Percentiles rank a stretch among this genome's conserved stretches.
Conservation (phyloP, 257 asterid species). For the Fraxinus anomala region DNA sequence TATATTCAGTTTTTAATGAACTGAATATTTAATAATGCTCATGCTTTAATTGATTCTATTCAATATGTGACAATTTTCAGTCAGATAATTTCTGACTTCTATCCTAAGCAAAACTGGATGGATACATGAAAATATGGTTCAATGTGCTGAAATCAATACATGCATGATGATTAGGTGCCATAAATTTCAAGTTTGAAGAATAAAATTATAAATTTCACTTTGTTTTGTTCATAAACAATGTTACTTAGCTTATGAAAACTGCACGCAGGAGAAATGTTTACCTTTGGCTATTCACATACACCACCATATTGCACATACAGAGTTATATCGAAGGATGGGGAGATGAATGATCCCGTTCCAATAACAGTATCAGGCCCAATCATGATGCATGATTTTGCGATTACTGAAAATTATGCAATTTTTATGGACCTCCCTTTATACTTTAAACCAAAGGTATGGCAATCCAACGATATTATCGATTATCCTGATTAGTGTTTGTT, state of each 20-base stretch:
- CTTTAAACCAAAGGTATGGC: slow-evolving; percentile 77
- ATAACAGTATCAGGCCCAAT: slow-evolving; percentile 76
- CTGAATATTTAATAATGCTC: background rate
- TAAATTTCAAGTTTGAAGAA: slow-evolving; percentile 5
- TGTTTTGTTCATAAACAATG: slow-evolving; percentile 12
- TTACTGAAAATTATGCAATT: slow-evolving; percentile 91
- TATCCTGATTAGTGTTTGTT: background rate
- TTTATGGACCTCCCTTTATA: slow-evolving; percentile 90
- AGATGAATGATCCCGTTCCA: slow-evolving; percentile 92
- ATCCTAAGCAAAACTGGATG: background rate
- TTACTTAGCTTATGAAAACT: slow-evolving; percentile 25
- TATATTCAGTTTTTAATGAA: background rate
- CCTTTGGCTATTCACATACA: slow-evolving; percentile 79
- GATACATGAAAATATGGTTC: background rate
- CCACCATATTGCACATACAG: slow-evolving; percentile 88
- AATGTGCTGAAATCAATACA: slow-evolving; percentile 7
- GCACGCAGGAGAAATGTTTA: slow-evolving; percentile 89
- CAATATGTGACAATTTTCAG: background rate
- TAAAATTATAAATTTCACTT: background rate
- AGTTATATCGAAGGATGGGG: slow-evolving; percentile 87
- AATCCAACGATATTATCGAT: slow-evolving; percentile 19
- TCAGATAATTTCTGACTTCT: background rate
- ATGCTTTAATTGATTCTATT: background rate
- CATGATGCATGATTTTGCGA: slow-evolving; percentile 99
- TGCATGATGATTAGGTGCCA: slow-evolving; percentile 10